Conservation (phyloP, 176 grass and related monocot species). For the Secale cereale region DNA sequence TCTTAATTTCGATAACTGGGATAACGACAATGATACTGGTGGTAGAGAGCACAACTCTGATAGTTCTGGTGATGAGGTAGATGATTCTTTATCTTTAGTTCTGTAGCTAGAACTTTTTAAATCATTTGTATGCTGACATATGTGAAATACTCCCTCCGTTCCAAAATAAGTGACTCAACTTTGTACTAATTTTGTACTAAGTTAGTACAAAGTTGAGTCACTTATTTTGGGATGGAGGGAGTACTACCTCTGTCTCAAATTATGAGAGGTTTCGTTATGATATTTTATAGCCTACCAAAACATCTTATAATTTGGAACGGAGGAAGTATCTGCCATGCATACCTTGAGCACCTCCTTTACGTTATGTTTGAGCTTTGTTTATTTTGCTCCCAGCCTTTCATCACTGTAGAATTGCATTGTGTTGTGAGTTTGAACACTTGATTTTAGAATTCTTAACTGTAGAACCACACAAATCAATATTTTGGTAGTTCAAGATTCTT, state of each 20-base stretch:
- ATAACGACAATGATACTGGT: conserved; percentile 27
- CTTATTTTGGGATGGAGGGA: too few relatives aligned
- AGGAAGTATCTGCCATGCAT: neutral
- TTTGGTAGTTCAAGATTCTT: neutral
- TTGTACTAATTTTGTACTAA: too few relatives aligned
- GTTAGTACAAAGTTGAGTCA: too few relatives aligned
- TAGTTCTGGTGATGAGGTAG: conserved; percentile 71
- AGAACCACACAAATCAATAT: too few relatives aligned
- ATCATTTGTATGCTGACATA: neutral
- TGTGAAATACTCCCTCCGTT: neutral
- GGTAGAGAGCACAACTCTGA: conserved; percentile 11
- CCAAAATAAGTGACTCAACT: too few relatives aligned
- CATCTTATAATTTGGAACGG: too few relatives aligned
- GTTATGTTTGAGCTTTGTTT: neutral
- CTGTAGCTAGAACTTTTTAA: neutral
- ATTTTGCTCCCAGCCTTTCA: neutral
- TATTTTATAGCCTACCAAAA: too few relatives aligned
- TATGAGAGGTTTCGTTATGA: too few relatives aligned
- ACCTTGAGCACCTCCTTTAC: neutral
- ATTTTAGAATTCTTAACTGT: neutral
- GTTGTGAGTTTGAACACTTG: neutral
- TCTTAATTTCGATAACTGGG: conserved; percentile 37
- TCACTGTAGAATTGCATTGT: neutral
- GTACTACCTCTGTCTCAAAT: too few relatives aligned
- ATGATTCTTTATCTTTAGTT: neutral